phyloP scores from a whole-genome alignment of 345 rosid species.

The Salix caprea region DNA sequence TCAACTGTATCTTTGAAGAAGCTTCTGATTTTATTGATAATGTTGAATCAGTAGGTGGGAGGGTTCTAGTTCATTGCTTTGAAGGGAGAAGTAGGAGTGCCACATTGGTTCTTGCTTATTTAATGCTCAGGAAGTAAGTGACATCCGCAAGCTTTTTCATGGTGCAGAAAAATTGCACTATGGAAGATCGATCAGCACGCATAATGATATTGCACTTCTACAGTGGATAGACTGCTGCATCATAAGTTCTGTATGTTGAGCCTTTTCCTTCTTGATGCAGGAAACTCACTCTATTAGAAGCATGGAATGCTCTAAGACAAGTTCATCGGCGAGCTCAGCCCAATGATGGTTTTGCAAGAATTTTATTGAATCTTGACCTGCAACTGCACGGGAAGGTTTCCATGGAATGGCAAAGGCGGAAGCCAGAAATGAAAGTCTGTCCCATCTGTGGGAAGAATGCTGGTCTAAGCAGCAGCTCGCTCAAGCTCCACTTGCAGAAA shows the following conservation, averaged over 20 bases:
- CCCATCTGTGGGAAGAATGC: constrained; percentile 93
- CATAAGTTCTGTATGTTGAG: neutral
- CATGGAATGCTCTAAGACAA: constrained; percentile 74
- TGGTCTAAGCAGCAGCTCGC: constrained; percentile 89
- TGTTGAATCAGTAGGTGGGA: neutral
- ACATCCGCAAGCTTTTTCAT: neutral
- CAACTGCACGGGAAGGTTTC: constrained; percentile 75
- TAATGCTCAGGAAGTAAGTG: constrained; percentile 91
- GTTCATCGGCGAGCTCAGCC: constrained; percentile 96
- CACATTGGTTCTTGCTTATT: constrained; percentile 73
- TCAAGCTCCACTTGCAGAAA: constrained; percentile 90
- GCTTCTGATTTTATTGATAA: constrained; percentile 73
- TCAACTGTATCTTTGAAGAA: constrained; percentile 72
- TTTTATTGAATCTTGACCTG: constrained; percentile 57
- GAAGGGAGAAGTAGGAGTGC: constrained; percentile 99
- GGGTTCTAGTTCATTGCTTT: constrained; percentile 84
- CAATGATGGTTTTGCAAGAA: constrained; percentile 84
- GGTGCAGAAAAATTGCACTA: neutral
- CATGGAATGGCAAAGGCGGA: constrained; percentile 94
- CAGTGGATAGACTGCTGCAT: neutral
- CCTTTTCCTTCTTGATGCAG: constrained; percentile 28
- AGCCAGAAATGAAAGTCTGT: constrained; percentile 81
- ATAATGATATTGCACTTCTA: neutral
- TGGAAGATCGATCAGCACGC: neutral
- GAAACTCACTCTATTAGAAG: constrained; percentile 63